Evolutionary conservation across 495 filamentous ascomycete species (phyloP).

Genomic region (Penicillium longicatenatum): DNA sequence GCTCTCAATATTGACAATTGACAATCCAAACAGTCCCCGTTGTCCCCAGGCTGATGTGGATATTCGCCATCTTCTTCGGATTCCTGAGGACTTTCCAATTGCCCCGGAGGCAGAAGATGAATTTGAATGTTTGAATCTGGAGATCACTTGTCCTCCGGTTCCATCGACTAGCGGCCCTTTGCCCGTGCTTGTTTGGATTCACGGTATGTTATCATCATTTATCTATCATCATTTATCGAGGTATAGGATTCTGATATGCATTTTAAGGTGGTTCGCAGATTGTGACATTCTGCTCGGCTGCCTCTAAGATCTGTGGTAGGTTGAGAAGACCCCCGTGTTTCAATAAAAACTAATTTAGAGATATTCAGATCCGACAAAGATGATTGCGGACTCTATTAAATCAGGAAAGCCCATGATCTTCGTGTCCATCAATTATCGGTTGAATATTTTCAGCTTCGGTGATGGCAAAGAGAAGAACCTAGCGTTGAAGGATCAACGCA

Average conservation of each 20-base stretch:
- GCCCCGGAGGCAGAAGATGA: slow-evolving; percentile 40
- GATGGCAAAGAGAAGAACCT: slow-evolving; percentile 54
- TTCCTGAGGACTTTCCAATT: slow-evolving; percentile 38
- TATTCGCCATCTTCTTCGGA: slow-evolving; percentile 40
- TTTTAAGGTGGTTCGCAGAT: slow-evolving; percentile 41
- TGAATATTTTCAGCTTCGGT: slow-evolving; percentile 67
- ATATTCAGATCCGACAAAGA: slow-evolving; percentile 31
- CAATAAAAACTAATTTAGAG: neutral
- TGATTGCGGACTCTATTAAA: slow-evolving; percentile 39
- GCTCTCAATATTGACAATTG: slow-evolving; percentile 7
- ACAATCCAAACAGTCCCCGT: slow-evolving; percentile 29
- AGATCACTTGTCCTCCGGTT: slow-evolving; percentile 39
- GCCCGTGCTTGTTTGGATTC: slow-evolving; percentile 48
- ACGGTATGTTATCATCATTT: slow-evolving; percentile 29
- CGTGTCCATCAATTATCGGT: slow-evolving; percentile 64
- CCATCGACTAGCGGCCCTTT: slow-evolving; percentile 13
- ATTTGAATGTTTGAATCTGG: slow-evolving; percentile 48
- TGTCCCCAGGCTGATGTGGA: slow-evolving; percentile 42
- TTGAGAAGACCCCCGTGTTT: neutral
- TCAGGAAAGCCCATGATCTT: slow-evolving; percentile 54
- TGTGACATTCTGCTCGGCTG: slow-evolving; percentile 44
- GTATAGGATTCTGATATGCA: neutral
- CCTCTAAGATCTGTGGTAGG: slow-evolving; percentile 44
- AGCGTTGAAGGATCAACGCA: slow-evolving; percentile 66
- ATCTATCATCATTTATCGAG: too few species aligned